A percentile compares a stretch with the other conserved stretches of the same genome.
Evolutionary conservation across 441 rosid genomes (phyloP).

Genomic region (Gossypium lobatum): DNA sequence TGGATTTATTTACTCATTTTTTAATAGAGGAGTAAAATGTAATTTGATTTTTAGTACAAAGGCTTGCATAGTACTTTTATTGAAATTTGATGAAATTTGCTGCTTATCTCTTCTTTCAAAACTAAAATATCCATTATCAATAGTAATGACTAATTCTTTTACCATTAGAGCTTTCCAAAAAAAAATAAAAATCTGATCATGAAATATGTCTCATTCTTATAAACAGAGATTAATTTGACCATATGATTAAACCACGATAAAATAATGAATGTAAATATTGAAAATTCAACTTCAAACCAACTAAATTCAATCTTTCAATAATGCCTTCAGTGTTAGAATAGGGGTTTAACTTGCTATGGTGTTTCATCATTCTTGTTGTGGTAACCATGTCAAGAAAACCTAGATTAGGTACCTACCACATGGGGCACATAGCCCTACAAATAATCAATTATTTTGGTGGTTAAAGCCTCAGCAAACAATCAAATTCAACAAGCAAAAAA

Average conservation of each 20-base stretch:
- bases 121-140: too few relatives aligned
- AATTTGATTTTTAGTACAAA: too few relatives aligned
- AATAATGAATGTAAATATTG: background rate
- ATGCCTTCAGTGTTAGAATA: background rate
- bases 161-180: fast-evolving
- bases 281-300: background rate
- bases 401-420: conserved; percentile 23
- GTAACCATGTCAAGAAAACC: background rate
- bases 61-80: too few relatives aligned
- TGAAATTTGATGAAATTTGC: too few relatives aligned
- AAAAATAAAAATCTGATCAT: too few relatives aligned
- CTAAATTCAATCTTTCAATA: background rate
- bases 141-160: too few relatives aligned
- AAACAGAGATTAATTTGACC: fast-evolving
- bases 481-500: conserved; percentile 15
- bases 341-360: too few relatives aligned
- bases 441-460: conserved; percentile 33
- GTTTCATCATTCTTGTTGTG: background rate
- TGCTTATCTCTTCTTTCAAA: too few relatives aligned
- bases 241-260: too few relatives aligned
- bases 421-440: conserved; percentile 30
- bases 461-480: conserved; percentile 23
- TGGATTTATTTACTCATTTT: too few relatives aligned
- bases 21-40: too few relatives aligned
- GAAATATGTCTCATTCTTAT: too few relatives aligned